Evolutionary conservation across 805 yeast species (phyloP), one percentile per base, ranked within the genome.

Genomic region (Priceomyces fermenticarens): DNA sequence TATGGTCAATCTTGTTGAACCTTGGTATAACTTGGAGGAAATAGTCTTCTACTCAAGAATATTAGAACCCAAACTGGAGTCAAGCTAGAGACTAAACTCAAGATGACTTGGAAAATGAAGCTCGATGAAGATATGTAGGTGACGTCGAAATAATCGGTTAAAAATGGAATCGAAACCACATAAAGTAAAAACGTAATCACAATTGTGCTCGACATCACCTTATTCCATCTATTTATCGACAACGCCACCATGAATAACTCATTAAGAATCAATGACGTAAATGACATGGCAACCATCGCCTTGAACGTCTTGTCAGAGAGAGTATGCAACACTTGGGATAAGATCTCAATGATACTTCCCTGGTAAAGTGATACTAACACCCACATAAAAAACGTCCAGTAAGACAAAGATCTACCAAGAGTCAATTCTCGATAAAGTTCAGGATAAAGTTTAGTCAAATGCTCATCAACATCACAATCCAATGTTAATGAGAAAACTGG

Each of bases 11-110:
- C 83, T 45, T 86, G 93, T 60, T 90, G 98, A 32, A 93, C 98
- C 62, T 93, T 93, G 7, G 97, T 97, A 61, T 93, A 93, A 56
- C 88, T 88, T 26, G 99, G 99, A 3, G 99, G 98, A 51, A 89
- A 79, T 42, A 93, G 62, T 46, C 72, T 80, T 47, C 96, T 75
- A 55, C 83, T 81, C 12, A 91, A 67, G 3, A 85, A 72, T 61
- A 87, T 87, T 2, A 83, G 81, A 2, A 84, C 67, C 97, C 97
- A 91, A 1, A 91, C 95, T 0, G 99, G 99, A 29, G 88, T 62
- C 42, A 91, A 69, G 5, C 96, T 84, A 3, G 87, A 66, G 0
- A 79, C 71, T 31, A 90, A 63, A 10, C 87, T 82, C 7, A 84
- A 66, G 2, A 73, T 61, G 5, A 78, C 62, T 57, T 86, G 90